These are phyloP conservation scores for Coemansia guatemalensis DNA, from an alignment of 192 early-diverging fungal genomes.

Conservation along the genomic window DNA sequence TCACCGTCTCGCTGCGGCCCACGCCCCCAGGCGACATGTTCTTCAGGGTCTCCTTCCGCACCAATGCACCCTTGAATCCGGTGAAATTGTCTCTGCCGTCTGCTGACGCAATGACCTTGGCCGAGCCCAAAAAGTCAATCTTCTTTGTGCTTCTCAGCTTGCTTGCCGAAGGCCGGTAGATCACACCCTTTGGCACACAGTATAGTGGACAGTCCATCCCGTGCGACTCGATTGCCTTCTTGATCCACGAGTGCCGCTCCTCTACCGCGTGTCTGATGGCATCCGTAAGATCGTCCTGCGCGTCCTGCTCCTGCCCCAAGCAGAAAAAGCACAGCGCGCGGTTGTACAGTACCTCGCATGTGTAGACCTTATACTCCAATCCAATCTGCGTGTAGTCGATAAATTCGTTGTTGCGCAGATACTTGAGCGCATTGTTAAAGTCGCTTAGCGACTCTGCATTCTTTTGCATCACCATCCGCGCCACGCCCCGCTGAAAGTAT, in stretches of 20 bases:
- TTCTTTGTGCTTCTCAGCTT: constrained; percentile 83
- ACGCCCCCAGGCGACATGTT: constrained; percentile 14
- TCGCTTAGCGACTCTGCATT: constrained; percentile 71
- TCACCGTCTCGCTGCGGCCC: constrained; percentile 27
- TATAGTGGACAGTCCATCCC: constrained; percentile 71
- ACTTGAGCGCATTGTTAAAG: constrained; percentile 80
- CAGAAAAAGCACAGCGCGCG: constrained; percentile 81
- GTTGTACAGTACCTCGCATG: constrained; percentile 91
- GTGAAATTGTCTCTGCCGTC: constrained; percentile 55
- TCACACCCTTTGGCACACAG: constrained; percentile 71
- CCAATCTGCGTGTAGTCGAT: constrained; percentile 98
- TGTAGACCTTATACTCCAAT: constrained; percentile 83
- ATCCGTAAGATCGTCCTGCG: constrained; percentile 63
- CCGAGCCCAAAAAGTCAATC: constrained; percentile 74
- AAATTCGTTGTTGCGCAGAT: constrained; percentile 77
- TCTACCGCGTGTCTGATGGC: constrained; percentile 59
- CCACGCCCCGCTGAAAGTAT: constrained; percentile 89
- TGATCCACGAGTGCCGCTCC: constrained; percentile 67
- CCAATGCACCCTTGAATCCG: constrained; percentile 55
- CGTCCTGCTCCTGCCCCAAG: constrained; percentile 67
- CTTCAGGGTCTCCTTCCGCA: constrained; percentile 48
- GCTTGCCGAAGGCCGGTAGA: constrained; percentile 81
- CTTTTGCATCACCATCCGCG: constrained; percentile 70
- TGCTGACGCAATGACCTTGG: constrained; percentile 81
- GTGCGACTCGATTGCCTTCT: constrained; percentile 58